phyloP scores from a whole-genome alignment of 768 basidiomycete species.

The Pleurotus eryngii region DNA sequence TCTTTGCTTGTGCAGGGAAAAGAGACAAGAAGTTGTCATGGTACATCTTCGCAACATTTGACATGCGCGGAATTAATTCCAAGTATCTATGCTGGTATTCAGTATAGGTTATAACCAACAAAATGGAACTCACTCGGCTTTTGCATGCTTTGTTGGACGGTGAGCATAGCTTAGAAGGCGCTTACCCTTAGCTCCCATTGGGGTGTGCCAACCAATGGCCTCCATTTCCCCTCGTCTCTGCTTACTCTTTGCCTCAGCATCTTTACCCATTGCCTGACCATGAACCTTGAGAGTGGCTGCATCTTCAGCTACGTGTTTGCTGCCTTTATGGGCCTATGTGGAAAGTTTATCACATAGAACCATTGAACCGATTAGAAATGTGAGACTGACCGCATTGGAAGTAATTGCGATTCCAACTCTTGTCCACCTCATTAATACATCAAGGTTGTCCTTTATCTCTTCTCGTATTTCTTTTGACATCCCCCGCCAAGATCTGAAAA shows the following conservation, averaged over 20 bases:
- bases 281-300: background rate
- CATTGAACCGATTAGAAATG: background rate
- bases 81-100: background rate
- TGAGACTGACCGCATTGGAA: background rate
- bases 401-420: background rate
- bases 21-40: background rate
- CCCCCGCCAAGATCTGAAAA: background rate
- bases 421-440: background rate
- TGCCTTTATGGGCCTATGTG: background rate
- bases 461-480: background rate
- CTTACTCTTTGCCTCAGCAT: background rate
- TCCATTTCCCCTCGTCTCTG: background rate
- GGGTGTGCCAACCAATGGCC: background rate
- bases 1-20: background rate
- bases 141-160: background rate
- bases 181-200: background rate
- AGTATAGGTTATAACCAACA: background rate
- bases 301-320: background rate
- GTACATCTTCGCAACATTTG: background rate
- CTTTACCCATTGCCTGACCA: background rate
- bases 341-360: background rate
- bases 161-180: background rate
- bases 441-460: background rate
- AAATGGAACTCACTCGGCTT: background rate
- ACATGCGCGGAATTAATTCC: background rate